Evolutionary conservation across 2,329 filamentous ascomycete species (phyloP).

Genomic region (Exophiala sideris): DNA sequence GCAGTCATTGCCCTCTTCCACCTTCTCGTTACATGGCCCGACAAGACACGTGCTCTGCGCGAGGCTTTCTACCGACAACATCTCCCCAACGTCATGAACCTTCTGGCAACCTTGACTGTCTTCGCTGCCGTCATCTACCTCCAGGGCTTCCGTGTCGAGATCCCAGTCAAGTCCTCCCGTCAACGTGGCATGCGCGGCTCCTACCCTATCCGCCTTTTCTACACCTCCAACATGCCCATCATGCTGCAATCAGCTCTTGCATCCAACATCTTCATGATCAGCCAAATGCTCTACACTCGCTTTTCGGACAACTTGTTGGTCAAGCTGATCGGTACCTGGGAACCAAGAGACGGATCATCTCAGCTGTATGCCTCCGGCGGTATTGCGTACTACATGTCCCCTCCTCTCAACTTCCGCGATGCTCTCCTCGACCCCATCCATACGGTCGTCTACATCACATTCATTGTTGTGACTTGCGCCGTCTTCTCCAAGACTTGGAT

Average conservation of each 20-base stretch:
- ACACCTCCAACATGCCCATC: slow-evolving; percentile 99
- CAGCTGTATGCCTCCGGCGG: slow-evolving; percentile 92
- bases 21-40: slow-evolving; percentile 95
- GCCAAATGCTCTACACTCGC: slow-evolving; percentile 98
- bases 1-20: slow-evolving; percentile 98
- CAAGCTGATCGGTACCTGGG: slow-evolving; percentile 96
- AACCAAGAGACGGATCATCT: slow-evolving; percentile 90
- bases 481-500: slow-evolving; percentile 99
- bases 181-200: slow-evolving; percentile 98
- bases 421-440: slow-evolving; percentile 95
- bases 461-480: slow-evolving; percentile 96
- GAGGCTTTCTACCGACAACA: slow-evolving; percentile 99
- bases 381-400: slow-evolving; percentile 99
- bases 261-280: slow-evolving; percentile 98
- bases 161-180: slow-evolving; percentile 98
- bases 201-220: slow-evolving; percentile 98
- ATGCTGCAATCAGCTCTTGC: slow-evolving; percentile 99
- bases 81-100: slow-evolving; percentile 98
- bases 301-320: slow-evolving; percentile 99
- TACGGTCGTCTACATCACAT: slow-evolving; percentile 89
- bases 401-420: slow-evolving; percentile 94
- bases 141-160: slow-evolving; percentile 98
- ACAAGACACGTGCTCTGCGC: slow-evolving; percentile 97
- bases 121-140: slow-evolving; percentile 99
- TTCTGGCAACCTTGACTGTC: slow-evolving; percentile 85